Conservation (phyloP, 306 rosid species). For the Luffa aegyptiaca region DNA sequence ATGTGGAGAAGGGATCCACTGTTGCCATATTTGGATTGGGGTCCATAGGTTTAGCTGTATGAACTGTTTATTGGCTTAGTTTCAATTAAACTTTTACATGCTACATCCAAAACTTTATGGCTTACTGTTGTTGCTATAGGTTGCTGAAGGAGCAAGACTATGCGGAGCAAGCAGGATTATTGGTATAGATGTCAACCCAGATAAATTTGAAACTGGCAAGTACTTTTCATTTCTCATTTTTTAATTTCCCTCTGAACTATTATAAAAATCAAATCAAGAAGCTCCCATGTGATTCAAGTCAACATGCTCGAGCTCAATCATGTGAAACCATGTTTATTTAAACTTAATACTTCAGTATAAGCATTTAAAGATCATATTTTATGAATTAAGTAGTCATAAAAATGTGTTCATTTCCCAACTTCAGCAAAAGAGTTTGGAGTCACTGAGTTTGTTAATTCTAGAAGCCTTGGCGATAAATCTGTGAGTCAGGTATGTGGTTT, state of each 20-base stretch:
- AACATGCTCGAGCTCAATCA: neutral
- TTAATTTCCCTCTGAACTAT: neutral
- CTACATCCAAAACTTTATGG: neutral
- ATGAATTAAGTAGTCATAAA: neutral
- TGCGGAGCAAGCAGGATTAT: conserved; percentile 74
- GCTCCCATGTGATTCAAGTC: neutral
- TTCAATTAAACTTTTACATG: neutral
- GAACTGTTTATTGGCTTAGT: conserved; percentile 10
- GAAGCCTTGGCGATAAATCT: conserved; percentile 41
- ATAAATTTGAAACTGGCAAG: conserved; percentile 59
- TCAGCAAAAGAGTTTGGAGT: conserved; percentile 73
- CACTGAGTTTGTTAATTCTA: conserved; percentile 49
- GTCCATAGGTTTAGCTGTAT: conserved; percentile 76
- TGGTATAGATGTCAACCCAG: conserved; percentile 67
- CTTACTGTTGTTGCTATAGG: conserved; percentile 30
- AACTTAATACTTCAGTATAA: neutral
- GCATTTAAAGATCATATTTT: neutral
- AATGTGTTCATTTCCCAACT: neutral
- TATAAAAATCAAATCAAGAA: neutral
- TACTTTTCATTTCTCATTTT: neutral
- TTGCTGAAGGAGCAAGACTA: conserved; percentile 86
- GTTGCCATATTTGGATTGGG: conserved; percentile 83
- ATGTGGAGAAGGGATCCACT: conserved; percentile 66
- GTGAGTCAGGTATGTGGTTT: conserved; percentile 51
- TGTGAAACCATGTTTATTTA: neutral